Conservation (phyloP, 2,329 filamentous ascomycete species). For the Beauveria sp. region DNA sequence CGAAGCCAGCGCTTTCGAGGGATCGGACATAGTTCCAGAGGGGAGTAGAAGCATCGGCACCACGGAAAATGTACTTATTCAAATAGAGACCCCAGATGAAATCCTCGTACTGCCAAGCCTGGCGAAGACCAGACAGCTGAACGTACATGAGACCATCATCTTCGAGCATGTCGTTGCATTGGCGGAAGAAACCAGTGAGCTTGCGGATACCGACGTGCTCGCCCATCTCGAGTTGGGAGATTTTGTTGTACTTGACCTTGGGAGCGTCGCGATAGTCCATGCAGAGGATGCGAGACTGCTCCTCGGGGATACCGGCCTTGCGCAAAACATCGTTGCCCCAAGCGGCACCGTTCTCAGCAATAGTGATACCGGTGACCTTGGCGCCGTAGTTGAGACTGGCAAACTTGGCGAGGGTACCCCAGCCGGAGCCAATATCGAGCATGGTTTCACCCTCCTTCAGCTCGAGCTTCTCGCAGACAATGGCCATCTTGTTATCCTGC, state of each 20-base stretch:
- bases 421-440: slow-evolving; percentile 95
- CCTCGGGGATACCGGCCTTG: slow-evolving; percentile 71
- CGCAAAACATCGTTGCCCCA: slow-evolving; percentile 91
- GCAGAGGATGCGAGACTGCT: slow-evolving; percentile 87
- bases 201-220: slow-evolving; percentile 96
- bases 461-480: slow-evolving; percentile 93
- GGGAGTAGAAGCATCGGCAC: slow-evolving; percentile 90
- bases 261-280: slow-evolving; percentile 96
- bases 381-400: slow-evolving; percentile 89
- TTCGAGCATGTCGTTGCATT: slow-evolving; percentile 91
- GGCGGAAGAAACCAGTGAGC: slow-evolving; percentile 70
- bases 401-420: slow-evolving; percentile 92
- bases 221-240: slow-evolving; percentile 96
- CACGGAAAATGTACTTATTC: slow-evolving; percentile 99
- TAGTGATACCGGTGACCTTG: slow-evolving; percentile 79
- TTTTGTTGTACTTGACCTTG: slow-evolving; percentile 80
- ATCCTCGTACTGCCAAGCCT: slow-evolving; percentile 96
- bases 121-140: slow-evolving; percentile 88
- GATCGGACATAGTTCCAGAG: slow-evolving; percentile 79
- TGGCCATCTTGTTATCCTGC: slow-evolving; percentile 92
- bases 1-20: slow-evolving; percentile 63
- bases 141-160: slow-evolving; percentile 95
- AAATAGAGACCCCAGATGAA: slow-evolving; percentile 97
- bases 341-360: slow-evolving; percentile 91
- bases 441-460: slow-evolving; percentile 73